phyloP scores from a whole-genome alignment of 2,329 filamentous ascomycete species.

The Diplodia mutila region DNA sequence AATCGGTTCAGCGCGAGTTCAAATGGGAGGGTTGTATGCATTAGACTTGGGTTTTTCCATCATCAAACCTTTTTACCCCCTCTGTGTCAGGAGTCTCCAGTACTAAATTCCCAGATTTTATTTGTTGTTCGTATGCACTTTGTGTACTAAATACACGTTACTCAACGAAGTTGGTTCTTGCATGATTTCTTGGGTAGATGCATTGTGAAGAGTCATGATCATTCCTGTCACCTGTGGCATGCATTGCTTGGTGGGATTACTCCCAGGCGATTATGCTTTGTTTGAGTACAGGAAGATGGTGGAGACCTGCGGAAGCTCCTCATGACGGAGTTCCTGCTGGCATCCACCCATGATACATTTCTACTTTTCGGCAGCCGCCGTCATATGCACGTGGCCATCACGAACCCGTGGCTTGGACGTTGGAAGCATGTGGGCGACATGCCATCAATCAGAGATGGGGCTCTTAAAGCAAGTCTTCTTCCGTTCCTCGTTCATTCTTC shows the following conservation, averaged over 20 bases:
- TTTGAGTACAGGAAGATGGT: too few relatives aligned
- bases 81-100: slow-evolving; percentile 10
- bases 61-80: slow-evolving; percentile 7
- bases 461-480: background rate
- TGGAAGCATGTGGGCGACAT: background rate
- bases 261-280: too few relatives aligned
- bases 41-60: slow-evolving; percentile 24
- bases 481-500: background rate
- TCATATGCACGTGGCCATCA: background rate
- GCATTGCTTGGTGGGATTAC: background rate
- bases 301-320: too few relatives aligned
- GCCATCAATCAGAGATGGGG: background rate
- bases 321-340: too few relatives aligned
- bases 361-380: too few relatives aligned
- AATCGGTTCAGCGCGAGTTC: slow-evolving; percentile 4
- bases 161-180: background rate
- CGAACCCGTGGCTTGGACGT: too few relatives aligned
- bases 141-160: slow-evolving; percentile 1
- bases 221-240: background rate
- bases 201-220: background rate
- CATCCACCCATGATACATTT: too few relatives aligned
- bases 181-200: background rate
- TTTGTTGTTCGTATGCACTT: slow-evolving; percentile 1
- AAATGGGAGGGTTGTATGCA: slow-evolving; percentile 21
- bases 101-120: slow-evolving; percentile 24